These are phyloP conservation scores for Blastosporella zonata DNA, from an alignment of 1,284 basidiomycete species.

Conservation along the genomic window DNA sequence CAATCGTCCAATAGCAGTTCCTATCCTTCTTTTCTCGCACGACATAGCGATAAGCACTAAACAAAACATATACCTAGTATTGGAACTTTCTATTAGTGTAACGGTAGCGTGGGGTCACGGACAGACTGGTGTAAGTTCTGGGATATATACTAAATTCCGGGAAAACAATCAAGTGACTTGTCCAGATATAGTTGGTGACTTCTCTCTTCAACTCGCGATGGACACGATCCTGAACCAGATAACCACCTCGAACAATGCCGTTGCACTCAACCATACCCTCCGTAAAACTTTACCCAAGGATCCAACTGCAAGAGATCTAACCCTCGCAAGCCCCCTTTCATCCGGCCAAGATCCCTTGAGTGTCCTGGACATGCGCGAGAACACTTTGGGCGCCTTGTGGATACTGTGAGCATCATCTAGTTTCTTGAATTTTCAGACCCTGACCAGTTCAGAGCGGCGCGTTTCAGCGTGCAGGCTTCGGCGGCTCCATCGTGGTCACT, in stretches of 20 bases:
- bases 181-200: not conserved
- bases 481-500: conserved; percentile 36
- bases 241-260: conserved; percentile 35
- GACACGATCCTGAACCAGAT: conserved; percentile 45
- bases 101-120: no score
- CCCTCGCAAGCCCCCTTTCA: conserved; percentile 45
- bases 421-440: not conserved
- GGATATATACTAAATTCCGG: no score
- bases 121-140: no score
- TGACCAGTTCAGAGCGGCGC: conserved; percentile 47
- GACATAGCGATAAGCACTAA: no score
- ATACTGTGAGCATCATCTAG: conserved; percentile 59
- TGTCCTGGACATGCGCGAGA: conserved; percentile 48
- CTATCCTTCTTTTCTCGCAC: no score
- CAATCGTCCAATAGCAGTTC: no score
- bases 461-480: conserved; percentile 39
- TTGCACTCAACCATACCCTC: conserved; percentile 39
- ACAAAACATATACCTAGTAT: no score
- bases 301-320: conserved; percentile 38
- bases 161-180: no score
- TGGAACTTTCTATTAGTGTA: no score
- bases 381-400: conserved; percentile 65
- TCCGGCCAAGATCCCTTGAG: conserved; percentile 61
- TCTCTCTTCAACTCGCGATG: conserved; percentile 19
- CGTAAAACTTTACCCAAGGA: conserved; percentile 43